phyloP scores from a whole-genome alignment of 2,329 filamentous ascomycete species.

The Microdochium paspali region DNA sequence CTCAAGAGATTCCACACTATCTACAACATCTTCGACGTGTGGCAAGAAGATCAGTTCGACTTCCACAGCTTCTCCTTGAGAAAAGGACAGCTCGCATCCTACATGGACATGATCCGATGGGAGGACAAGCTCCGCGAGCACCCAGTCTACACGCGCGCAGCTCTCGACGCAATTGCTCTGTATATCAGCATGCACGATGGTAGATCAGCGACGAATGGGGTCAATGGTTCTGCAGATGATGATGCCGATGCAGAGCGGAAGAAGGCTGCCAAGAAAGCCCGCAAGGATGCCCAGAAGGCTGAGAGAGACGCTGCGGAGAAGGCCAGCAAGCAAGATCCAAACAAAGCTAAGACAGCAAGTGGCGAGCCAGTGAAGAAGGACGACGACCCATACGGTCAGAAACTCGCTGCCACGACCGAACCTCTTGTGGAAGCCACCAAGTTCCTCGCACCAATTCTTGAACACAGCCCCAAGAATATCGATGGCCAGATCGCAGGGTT shows the following conservation, averaged over 20 bases:
- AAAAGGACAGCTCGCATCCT: constrained; percentile 91
- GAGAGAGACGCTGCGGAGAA: constrained; percentile 75
- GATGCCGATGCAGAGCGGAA: constrained; percentile 62
- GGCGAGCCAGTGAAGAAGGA: constrained; percentile 78
- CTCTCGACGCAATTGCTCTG: constrained; percentile 69
- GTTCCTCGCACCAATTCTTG: constrained; percentile 71
- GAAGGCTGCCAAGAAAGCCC: constrained; percentile 84
- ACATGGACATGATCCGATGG: constrained; percentile 95
- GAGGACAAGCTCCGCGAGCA: constrained; percentile 87
- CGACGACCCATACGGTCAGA: constrained; percentile 74
- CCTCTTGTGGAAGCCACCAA: constrained; percentile 82
- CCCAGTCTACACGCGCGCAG: constrained; percentile 82
- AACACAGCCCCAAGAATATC: constrained; percentile 72
- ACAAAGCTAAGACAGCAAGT: constrained; percentile 58
- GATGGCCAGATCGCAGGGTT: constrained; percentile 80
- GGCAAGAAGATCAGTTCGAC: constrained; percentile 98
- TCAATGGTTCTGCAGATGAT: constrained; percentile 41
- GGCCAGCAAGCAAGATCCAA: constrained; percentile 71
- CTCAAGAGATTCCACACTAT: constrained; percentile 87
- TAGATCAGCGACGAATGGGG: constrained; percentile 54
- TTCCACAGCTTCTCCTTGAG: constrained; percentile 97
- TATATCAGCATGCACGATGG: constrained; percentile 75
- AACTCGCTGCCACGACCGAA: constrained; percentile 70
- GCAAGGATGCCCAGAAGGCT: constrained; percentile 65
- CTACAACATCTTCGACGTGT: constrained; percentile 88